phyloP scores from a whole-genome alignment of 1,139 yeast species.

The Pichia inconspicua region DNA sequence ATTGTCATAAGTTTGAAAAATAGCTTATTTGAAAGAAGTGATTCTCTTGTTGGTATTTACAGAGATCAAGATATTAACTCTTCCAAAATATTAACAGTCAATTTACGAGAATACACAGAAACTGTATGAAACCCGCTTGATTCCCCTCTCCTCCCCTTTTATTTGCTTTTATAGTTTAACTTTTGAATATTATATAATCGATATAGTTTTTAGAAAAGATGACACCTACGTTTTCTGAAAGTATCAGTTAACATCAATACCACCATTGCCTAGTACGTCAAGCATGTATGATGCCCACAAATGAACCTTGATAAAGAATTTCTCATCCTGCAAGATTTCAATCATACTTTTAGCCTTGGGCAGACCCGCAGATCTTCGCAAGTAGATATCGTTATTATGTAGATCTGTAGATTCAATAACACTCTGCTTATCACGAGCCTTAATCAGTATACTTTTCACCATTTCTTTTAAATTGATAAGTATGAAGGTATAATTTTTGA shows the following conservation, averaged over 20 bases:
- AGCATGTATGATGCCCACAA: slow-evolving; percentile 53
- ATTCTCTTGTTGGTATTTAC: slow-evolving; percentile 87
- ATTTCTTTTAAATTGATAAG: slow-evolving; percentile 35
- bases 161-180: background rate
- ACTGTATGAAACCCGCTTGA: slow-evolving; percentile 10
- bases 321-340: slow-evolving; percentile 52
- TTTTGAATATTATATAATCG: background rate
- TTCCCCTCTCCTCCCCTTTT: background rate
- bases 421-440: slow-evolving; percentile 1
- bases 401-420: slow-evolving; percentile 19
- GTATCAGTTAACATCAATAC: background rate
- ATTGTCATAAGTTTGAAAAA: slow-evolving; percentile 90
- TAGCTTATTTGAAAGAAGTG: slow-evolving; percentile 74
- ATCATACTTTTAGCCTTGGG: slow-evolving; percentile 49
- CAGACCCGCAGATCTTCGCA: slow-evolving; percentile 41
- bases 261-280: slow-evolving; percentile 15
- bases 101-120: slow-evolving; percentile 52
- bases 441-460: slow-evolving; percentile 4
- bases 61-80: slow-evolving; percentile 73
- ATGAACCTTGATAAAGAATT: slow-evolving; percentile 58
- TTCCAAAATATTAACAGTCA: slow-evolving; percentile 69
- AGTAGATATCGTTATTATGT: slow-evolving; percentile 44
- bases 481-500: slow-evolving; percentile 53
- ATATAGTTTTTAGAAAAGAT: background rate
- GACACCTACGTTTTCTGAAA: background rate